These are phyloP conservation scores for Aspergillus floridensis DNA, from an alignment of 2,329 filamentous ascomycete species.

Conservation along the genomic window DNA sequence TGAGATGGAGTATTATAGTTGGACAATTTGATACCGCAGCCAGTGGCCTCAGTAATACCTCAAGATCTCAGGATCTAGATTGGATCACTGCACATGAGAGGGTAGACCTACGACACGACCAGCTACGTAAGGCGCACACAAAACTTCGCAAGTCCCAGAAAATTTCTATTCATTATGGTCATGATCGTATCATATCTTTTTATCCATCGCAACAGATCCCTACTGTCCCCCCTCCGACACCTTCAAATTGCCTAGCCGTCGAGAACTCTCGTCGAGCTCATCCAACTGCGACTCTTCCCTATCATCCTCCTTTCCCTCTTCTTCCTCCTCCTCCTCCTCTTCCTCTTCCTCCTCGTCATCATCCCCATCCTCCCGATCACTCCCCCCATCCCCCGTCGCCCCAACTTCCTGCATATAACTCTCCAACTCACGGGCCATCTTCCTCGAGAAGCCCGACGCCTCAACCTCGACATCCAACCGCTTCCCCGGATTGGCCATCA, in stretches of 20 bases:
- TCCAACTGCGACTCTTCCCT: slow-evolving; percentile 14
- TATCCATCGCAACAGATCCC: not conserved
- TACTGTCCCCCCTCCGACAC: slow-evolving; percentile 27
- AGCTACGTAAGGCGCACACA: too few species aligned
- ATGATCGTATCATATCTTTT: slow-evolving; percentile 24
- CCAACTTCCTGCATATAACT: slow-evolving; percentile 76
- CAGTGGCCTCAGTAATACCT: too few species aligned
- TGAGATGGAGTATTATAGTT: too few species aligned
- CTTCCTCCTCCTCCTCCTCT: slow-evolving; percentile 10
- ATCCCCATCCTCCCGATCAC: slow-evolving; percentile 40
- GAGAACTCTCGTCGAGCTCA: slow-evolving; percentile 28
- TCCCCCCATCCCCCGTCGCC: slow-evolving; percentile 52
- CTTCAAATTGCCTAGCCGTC: slow-evolving; percentile 31
- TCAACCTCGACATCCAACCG: slow-evolving; percentile 85
- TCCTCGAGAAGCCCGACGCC: slow-evolving; percentile 92
- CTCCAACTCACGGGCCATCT: slow-evolving; percentile 93
- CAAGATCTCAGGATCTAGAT: too few species aligned
- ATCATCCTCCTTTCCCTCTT: slow-evolving; percentile 23
- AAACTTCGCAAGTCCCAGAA: not conserved
- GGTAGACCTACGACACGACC: too few species aligned
- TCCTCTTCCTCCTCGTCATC: slow-evolving; percentile 35
- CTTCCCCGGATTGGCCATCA: slow-evolving; percentile 60
- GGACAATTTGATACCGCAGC: too few species aligned
- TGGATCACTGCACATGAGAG: too few species aligned
- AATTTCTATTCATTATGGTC: slow-evolving; percentile 21